phyloP scores from a whole-genome alignment of 192 early-diverging fungal species.

The Pecoramyces ruminantium region DNA sequence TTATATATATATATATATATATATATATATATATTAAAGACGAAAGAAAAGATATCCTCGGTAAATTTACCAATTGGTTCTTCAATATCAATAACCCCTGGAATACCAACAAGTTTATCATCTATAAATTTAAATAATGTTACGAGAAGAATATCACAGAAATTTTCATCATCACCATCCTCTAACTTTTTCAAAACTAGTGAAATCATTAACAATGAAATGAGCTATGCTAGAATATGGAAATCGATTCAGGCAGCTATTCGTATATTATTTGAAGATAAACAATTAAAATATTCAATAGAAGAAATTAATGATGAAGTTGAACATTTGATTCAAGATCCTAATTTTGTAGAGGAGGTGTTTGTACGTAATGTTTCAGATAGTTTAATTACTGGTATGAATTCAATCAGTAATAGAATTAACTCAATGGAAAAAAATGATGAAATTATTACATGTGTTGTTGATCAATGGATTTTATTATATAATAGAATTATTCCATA shows the following conservation, averaged over 20 bases:
- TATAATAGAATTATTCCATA: background rate
- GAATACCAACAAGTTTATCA: background rate
- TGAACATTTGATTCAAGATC: background rate
- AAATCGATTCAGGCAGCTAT: background rate
- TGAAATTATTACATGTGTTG: background rate
- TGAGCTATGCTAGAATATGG: background rate
- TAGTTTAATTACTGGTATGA: background rate
- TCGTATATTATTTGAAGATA: background rate
- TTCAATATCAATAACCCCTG: background rate
- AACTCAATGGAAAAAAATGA: background rate
- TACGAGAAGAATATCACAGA: background rate
- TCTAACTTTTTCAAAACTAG: background rate
- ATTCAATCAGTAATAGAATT: background rate
- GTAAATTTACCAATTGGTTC: background rate
- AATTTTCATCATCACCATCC: background rate
- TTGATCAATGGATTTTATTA: background rate
- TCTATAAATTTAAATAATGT: background rate
- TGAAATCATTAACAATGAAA: background rate
- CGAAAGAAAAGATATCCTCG: background rate
- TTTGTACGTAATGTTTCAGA: background rate
- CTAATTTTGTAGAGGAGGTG: background rate
- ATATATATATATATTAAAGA: background rate
- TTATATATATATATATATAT: no score
- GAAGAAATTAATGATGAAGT: background rate
- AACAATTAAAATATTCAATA: background rate